Base-by-base conservation (phyloP, 1,139 yeast genomes). In the Geotrichum bryndzae region DNA sequence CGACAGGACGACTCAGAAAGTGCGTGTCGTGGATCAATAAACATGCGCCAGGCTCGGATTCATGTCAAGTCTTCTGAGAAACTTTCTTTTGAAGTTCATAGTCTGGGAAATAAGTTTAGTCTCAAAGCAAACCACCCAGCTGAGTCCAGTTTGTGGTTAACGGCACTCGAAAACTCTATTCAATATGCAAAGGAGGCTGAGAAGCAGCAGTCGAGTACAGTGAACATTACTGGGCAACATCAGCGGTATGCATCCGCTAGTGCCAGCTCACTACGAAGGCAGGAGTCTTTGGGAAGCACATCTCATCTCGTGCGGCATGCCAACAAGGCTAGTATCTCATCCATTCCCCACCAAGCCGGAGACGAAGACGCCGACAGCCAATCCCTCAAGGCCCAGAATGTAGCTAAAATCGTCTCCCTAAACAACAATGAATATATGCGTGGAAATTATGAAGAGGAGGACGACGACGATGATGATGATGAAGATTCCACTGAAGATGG, bases 131-230 rank as follows among this genome's bases (percentile, higher is more conserved):
- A 90, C 69, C 97, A 92, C 73, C 92, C 96, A 0, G 88, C 88
- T n/a, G 98, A 94, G 73, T 90, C 97, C 0, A 92, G 88, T 70
- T 81, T 96, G 68, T 94, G 99, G 99, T 96, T 94, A 11, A 90
- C 97, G 97, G 88, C 95, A 1, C 79, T 94, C 56, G 96, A 90
- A 72, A 90, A 89, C 69, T 96, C 98, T 1, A 90, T 92, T 53
- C 87, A 95, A 57, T 84, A 81, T 65, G 89, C 96, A 4, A 90
- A 90, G 70, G 98, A 92, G 18, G 18, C 18, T 18, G 18, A 18
- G 18, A 18, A 18, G 18, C 18, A 18, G 18, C 18, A 18, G 18
- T 18, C 18, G 1, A 18, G 18, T 18, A 18, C 18, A 18, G 11
- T 33, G 11, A 33, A 33, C 38, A 33, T 8, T 11, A 8, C 38